Evolutionary conservation across 371 early-diverging fungal genomes (phyloP).

Genomic region (Apophysomyces ossiformis): DNA sequence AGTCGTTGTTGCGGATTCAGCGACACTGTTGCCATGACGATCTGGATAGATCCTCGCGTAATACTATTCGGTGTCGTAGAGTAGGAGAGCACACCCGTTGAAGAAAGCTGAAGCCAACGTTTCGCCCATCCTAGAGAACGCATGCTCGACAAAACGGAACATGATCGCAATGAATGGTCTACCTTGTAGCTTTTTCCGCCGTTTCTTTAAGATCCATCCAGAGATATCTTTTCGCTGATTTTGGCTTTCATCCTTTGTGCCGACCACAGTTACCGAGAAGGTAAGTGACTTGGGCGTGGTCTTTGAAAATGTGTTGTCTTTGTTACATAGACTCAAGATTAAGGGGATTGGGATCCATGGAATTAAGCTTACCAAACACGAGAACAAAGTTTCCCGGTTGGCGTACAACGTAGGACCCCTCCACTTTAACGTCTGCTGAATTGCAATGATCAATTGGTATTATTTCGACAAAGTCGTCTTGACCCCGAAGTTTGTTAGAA

Average conservation of each 20-base stretch:
- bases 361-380: conserved; percentile 38
- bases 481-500: conserved; percentile 25
- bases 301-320: conserved; percentile 87
- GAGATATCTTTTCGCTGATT: conserved; percentile 41
- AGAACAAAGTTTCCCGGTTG: conserved; percentile 48
- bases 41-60: conserved; percentile 77
- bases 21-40: conserved; percentile 66
- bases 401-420: conserved; percentile 36
- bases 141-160: not conserved
- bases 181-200: conserved; percentile 77
- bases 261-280: conserved; percentile 69
- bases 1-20: conserved; percentile 65
- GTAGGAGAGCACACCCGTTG: conserved; percentile 66
- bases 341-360: not conserved
- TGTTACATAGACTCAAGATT: conserved; percentile 19
- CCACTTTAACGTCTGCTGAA: conserved; percentile 30
- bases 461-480: conserved; percentile 30
- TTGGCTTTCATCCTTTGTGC: conserved; percentile 25
- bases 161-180: conserved; percentile 1
- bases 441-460: conserved; percentile 38
- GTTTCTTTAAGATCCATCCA: conserved; percentile 74
- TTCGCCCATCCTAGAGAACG: conserved; percentile 69
- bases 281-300: conserved; percentile 88
- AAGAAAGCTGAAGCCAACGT: conserved; percentile 71
- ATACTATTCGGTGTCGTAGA: conserved; percentile 62